phyloP scores from a whole-genome alignment of 441 rosid genomes.

The Pelargonium australe region DNA sequence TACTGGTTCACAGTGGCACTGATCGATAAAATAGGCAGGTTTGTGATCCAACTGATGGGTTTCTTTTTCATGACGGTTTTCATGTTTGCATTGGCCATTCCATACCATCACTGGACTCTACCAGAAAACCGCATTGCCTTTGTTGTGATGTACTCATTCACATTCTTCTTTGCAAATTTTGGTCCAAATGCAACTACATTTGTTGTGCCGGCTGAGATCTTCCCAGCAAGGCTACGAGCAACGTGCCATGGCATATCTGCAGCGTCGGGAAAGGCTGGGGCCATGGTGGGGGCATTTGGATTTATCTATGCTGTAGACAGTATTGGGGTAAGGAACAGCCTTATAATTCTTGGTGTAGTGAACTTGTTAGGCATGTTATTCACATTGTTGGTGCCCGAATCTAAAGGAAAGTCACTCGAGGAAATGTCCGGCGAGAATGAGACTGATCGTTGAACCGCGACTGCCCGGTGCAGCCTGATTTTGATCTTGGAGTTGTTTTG shows the following conservation, averaged over 20 bases:
- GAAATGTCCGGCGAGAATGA: constrained; percentile 52
- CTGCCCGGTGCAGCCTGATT: background rate
- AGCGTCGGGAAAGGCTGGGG: constrained; percentile 65
- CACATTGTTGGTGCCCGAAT: constrained; percentile 54
- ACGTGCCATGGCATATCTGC: constrained; percentile 67
- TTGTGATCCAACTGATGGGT: constrained; percentile 39
- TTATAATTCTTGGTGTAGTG: constrained; percentile 37
- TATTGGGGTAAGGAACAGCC: constrained; percentile 27
- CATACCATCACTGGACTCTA: constrained; percentile 15
- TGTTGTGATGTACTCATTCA: constrained; percentile 34
- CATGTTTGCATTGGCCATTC: constrained; percentile 37
- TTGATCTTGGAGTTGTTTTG: background rate
- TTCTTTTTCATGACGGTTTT: constrained; percentile 41
- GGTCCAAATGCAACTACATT: constrained; percentile 69
- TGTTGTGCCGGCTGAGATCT: constrained; percentile 60
- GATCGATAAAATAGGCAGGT: constrained; percentile 40
- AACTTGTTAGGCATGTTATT: constrained; percentile 43
- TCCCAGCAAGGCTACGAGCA: constrained; percentile 53
- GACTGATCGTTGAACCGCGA: constrained; percentile 13
- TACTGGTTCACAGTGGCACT: constrained; percentile 48
- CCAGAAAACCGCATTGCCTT: constrained; percentile 31
- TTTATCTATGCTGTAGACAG: constrained; percentile 24
- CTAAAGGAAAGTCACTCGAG: constrained; percentile 56
- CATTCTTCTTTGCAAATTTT: constrained; percentile 59
- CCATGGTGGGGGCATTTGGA: constrained; percentile 52